These are phyloP conservation scores for Candida michaelii DNA, from an alignment of 805 yeast species.

Conservation along the genomic window DNA sequence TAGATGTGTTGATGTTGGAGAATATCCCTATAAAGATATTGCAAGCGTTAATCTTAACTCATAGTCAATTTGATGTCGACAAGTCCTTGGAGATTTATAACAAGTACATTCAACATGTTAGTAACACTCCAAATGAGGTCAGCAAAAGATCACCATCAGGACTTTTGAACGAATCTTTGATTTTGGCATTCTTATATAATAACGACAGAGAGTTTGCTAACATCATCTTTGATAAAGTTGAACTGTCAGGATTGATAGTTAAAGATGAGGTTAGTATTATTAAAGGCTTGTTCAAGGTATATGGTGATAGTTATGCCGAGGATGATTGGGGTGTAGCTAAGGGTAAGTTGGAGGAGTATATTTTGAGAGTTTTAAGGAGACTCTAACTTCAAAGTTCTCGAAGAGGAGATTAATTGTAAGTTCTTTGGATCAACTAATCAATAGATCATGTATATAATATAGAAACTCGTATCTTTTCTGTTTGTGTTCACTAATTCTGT, in stretches of 20 bases:
- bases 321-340: conserved; percentile 36
- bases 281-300: conserved; percentile 44
- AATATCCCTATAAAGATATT: conserved; percentile 31
- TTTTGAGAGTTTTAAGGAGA: conserved; percentile 6
- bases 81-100: conserved; percentile 46
- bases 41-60: conserved; percentile 43
- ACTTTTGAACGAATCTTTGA: conserved; percentile 45
- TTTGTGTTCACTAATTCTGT: no score
- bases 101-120: conserved; percentile 39
- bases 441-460: no score
- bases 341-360: conserved; percentile 9
- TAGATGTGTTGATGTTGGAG: conserved; percentile 35
- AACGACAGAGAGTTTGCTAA: conserved; percentile 55
- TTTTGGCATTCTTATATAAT: conserved; percentile 42
- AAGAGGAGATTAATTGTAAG: no score
- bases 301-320: conserved; percentile 51
- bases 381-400: no score
- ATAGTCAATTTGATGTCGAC: conserved; percentile 38
- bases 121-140: conserved; percentile 27
- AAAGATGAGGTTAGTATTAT: conserved; percentile 41
- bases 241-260: conserved; percentile 1
- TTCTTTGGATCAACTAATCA: no score
- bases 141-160: conserved; percentile 43
- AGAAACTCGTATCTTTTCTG: no score
- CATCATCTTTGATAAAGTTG: conserved; percentile 13